Evolutionary conservation across 495 filamentous ascomycete species (phyloP).

Genomic region (Talaromyces liani): DNA sequence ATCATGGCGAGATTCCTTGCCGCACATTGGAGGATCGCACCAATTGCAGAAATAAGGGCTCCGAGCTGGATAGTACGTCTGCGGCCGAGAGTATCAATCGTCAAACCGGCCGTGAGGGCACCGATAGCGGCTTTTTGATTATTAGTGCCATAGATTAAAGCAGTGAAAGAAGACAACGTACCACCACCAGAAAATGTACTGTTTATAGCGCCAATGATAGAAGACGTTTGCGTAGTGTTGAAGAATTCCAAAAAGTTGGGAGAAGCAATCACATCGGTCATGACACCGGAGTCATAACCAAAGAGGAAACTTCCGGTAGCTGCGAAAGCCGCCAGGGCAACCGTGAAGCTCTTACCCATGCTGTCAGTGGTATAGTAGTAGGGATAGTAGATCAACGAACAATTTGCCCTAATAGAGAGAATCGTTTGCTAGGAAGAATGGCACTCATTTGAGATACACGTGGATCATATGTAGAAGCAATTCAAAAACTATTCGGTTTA

Average conservation of each 20-base stretch:
- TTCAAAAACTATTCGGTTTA: too few relatives aligned
- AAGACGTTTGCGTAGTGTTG: conserved; percentile 37
- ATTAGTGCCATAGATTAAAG: neutral
- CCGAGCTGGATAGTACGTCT: conserved; percentile 50
- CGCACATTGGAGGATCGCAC: conserved; percentile 48
- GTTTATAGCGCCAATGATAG: conserved; percentile 49
- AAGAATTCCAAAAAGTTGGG: conserved; percentile 40
- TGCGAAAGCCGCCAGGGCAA: conserved; percentile 36
- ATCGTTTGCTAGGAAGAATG: too few relatives aligned
- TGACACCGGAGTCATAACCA: conserved; percentile 49
- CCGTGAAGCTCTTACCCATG: conserved; percentile 39
- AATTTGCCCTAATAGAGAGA: too few relatives aligned
- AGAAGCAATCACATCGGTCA: conserved; percentile 48
- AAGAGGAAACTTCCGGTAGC: conserved; percentile 45
- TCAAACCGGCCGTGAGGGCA: conserved; percentile 27
- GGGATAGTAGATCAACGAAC: too few relatives aligned
- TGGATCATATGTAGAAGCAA: too few relatives aligned
- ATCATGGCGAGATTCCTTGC: conserved; percentile 49
- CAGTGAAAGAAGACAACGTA: conserved; percentile 13
- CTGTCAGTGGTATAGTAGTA: conserved; percentile 15
- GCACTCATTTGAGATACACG: too few relatives aligned
- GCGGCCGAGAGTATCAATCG: conserved; percentile 39
- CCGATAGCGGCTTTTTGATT: conserved; percentile 23
- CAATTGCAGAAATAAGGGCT: conserved; percentile 45
- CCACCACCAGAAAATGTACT: conserved; percentile 49